Conservation (phyloP, 1,284 basidiomycete genomes). For the Puccinia polysora region DNA sequence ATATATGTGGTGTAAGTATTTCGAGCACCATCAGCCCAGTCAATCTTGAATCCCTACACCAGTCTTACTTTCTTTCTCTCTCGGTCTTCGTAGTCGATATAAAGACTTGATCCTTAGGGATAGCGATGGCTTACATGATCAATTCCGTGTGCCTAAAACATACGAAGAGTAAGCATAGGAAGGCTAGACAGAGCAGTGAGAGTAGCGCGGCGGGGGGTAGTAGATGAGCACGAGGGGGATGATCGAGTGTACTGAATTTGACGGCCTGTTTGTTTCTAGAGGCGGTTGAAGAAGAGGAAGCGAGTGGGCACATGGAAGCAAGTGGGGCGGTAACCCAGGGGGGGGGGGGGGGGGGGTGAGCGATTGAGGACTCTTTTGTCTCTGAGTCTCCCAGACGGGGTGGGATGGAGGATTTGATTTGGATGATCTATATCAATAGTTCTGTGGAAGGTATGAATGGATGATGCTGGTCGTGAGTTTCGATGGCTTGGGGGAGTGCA, state of each 20-base stretch:
- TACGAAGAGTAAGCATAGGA: conserved; percentile 19
- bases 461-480: no score
- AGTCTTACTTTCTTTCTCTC: not conserved
- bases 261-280: conserved; percentile 21
- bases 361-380: no score
- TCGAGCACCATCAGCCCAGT: not conserved
- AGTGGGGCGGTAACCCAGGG: no score
- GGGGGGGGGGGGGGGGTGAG: no score
- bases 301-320: no score
- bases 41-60: not conserved
- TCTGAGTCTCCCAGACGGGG: no score
- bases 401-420: no score
- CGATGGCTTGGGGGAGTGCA: no score
- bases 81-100: not conserved
- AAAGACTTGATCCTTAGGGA: not conserved
- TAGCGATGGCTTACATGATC: conserved; percentile 13
- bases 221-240: conserved; percentile 17
- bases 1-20: not conserved
- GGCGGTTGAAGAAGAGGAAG: not conserved
- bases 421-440: no score
- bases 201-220: conserved; percentile 12
- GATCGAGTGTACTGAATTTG: conserved; percentile 22
- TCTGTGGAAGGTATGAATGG: no score
- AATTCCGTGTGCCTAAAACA: conserved; percentile 18
- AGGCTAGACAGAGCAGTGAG: conserved; percentile 14